Percentiles rank a stretch among this genome's conserved stretches.
Evolutionary conservation across 345 rosid genomes (phyloP).

Genomic region (Orychophragmus violaceus): DNA sequence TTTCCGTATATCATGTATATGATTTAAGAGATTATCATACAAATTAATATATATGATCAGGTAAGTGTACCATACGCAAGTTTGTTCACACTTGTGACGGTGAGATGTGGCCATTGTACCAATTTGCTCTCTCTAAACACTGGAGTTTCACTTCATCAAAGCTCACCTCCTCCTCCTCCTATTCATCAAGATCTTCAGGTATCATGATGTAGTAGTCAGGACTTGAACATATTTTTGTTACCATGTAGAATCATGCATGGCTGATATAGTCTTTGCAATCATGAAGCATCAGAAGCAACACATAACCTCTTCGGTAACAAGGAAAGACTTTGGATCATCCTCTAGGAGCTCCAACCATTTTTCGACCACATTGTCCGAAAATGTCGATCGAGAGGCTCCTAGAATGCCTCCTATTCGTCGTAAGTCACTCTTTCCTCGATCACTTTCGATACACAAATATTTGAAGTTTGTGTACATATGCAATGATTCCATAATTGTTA

Average conservation of each 20-base stretch:
- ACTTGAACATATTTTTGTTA: neutral
- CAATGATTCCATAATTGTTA: neutral
- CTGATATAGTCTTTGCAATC: constrained; percentile 7
- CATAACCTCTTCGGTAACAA: constrained; percentile 35
- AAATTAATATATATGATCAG: constrained; percentile 34
- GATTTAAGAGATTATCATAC: neutral
- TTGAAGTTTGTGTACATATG: neutral
- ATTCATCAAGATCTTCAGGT: constrained; percentile 56
- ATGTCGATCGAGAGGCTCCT: constrained; percentile 51
- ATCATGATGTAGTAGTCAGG: neutral
- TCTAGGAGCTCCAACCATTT: constrained; percentile 36
- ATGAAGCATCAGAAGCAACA: constrained; percentile 52
- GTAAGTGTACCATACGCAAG: constrained; percentile 83
- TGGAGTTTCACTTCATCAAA: constrained; percentile 57
- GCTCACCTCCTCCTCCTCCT: constrained; percentile 37
- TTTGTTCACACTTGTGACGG: constrained; percentile 69
- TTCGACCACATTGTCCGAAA: constrained; percentile 32
- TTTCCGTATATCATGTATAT: neutral
- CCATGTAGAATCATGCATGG: neutral
- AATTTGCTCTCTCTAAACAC: constrained; percentile 79
- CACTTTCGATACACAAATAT: neutral
- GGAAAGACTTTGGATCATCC: constrained; percentile 58
- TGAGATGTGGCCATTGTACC: constrained; percentile 92
- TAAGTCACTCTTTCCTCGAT: constrained; percentile 34
- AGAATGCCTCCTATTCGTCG: constrained; percentile 79